These are phyloP conservation scores for Euphorbia lathyris DNA, from an alignment of 345 rosid genomes.

Conservation along the genomic window DNA sequence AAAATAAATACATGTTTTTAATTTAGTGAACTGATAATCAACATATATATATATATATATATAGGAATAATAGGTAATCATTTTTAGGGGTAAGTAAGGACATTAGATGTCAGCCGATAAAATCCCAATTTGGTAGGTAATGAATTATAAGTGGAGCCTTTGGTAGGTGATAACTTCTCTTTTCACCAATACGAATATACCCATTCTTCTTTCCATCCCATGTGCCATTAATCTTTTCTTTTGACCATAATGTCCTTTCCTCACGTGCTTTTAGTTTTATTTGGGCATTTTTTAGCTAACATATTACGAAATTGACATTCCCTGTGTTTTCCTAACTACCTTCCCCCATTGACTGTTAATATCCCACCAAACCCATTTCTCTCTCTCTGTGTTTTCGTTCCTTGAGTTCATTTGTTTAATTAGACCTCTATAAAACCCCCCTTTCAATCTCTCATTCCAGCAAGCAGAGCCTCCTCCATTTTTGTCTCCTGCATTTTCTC, in stretches of 20 bases:
- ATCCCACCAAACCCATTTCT: slow-evolving; percentile 19
- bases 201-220: background rate
- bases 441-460: background rate
- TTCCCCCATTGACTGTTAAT: background rate
- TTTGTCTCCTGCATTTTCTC: background rate
- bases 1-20: too few species aligned
- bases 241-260: background rate
- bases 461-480: background rate
- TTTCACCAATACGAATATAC: background rate
- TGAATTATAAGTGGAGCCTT: slow-evolving; percentile 5
- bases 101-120: background rate
- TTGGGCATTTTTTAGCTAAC: background rate
- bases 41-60: background rate
- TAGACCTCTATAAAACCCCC: background rate
- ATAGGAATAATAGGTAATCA: background rate
- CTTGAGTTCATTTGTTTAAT: background rate
- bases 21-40: background rate
- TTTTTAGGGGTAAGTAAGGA: background rate
- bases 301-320: background rate
- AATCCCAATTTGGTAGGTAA: background rate
- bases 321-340: background rate
- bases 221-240: background rate
- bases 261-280: background rate
- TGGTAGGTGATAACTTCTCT: background rate
- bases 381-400: background rate